These are phyloP conservation scores for Talaromyces sp. DNA, from an alignment of 2,329 filamentous ascomycete genomes.

Conservation along the genomic window DNA sequence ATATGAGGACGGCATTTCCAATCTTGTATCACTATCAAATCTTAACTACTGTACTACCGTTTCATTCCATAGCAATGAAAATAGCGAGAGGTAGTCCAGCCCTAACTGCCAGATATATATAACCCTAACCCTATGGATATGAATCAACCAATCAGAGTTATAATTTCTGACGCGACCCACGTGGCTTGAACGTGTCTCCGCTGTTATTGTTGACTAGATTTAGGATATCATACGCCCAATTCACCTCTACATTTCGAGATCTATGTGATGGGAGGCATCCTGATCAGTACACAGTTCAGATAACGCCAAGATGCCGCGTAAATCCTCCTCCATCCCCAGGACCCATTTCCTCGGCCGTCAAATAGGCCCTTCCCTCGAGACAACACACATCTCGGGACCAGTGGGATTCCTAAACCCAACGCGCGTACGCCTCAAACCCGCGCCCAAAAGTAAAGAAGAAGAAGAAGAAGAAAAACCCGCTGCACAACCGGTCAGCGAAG, in stretches of 20 bases:
- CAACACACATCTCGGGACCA: constrained; percentile 36
- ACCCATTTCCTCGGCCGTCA: constrained; percentile 9
- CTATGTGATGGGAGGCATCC: neutral
- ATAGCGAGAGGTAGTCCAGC: neutral
- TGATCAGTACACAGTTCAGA: neutral
- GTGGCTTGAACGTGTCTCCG: neutral
- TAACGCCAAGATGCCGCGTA: constrained; percentile 3
- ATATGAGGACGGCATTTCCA: neutral
- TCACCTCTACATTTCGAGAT: neutral
- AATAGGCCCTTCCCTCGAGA: constrained; percentile 7
- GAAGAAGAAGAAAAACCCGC: neutral
- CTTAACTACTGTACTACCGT: neutral
- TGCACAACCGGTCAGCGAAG: constrained; percentile 1
- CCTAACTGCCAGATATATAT: neutral
- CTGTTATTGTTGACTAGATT: neutral
- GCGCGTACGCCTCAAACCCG: constrained; percentile 35
- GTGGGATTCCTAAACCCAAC: constrained; percentile 54
- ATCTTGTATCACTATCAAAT: neutral
- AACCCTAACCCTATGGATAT: neutral
- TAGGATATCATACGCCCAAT: neutral
- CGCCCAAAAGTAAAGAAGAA: constrained; percentile 13
- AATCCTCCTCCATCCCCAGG: neutral
- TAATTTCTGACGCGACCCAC: neutral
- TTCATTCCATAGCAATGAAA: neutral
- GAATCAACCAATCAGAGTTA: neutral